Percentiles rank a stretch among this genome's conserved stretches.
These are phyloP conservation scores for Phytophthora pluvialis DNA, from an alignment of 352 stramenopile genomes.

Conservation along the genomic window DNA sequence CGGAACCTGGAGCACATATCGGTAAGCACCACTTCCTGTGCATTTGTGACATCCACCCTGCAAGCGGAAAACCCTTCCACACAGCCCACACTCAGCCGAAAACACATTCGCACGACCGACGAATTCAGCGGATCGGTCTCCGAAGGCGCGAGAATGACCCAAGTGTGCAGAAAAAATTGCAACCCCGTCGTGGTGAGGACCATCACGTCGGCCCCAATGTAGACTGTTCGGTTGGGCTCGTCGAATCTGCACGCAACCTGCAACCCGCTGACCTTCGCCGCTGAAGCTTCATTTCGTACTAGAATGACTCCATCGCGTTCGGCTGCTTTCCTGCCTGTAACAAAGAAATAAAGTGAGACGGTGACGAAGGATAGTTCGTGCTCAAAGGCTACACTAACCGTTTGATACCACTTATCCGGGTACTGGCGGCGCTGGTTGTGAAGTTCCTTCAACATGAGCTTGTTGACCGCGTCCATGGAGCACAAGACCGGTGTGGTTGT, in stretches of 20 bases:
- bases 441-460: constrained; percentile 4
- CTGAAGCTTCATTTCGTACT: neutral
- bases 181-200: neutral
- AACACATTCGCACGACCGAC: constrained; percentile 1
- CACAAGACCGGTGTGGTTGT: constrained; percentile 2
- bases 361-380: too few species aligned
- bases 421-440: constrained; percentile 3
- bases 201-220: constrained; percentile 2
- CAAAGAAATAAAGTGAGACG: neutral
- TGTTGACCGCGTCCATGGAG: constrained; percentile 6
- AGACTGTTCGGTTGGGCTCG: constrained; percentile 5
- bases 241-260: constrained; percentile 7
- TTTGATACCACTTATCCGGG: constrained; percentile 16
- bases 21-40: neutral
- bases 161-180: neutral
- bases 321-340: neutral
- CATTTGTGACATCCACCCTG: neutral
- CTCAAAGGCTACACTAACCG: neutral
- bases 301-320: neutral
- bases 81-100: neutral
- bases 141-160: constrained; percentile 6
- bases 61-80: neutral
- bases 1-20: constrained; percentile 4
- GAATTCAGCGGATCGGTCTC: constrained; percentile 3
- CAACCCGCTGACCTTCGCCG: constrained; percentile 1